Evolutionary conservation across 83 land plant species (phyloP).

Genomic region (Isoetes engelmannii): DNA sequence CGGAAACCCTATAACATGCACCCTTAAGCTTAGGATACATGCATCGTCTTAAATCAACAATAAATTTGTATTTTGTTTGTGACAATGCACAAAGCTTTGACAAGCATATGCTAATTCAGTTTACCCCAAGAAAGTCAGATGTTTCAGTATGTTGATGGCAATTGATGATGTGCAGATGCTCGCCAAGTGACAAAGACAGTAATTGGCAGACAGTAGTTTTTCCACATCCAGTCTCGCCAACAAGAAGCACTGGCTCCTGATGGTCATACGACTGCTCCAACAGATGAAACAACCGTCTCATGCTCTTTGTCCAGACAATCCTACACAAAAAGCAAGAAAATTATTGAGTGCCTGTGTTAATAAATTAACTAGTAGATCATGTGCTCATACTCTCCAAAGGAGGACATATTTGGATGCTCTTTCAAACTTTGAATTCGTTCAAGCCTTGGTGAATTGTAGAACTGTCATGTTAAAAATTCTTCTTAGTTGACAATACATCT

Average conservation of each 20-base stretch:
- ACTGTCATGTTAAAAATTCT: no score
- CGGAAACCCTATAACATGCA: conserved; percentile 50
- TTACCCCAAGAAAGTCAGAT: conserved; percentile 89
- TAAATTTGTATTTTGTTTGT: no score
- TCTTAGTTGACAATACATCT: no score
- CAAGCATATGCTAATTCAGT: not conserved
- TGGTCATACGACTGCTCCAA: conserved; percentile 68
- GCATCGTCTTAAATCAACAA: no score
- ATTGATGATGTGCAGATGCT: conserved; percentile 66
- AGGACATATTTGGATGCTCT: no score
- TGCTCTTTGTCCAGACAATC: conserved; percentile 73
- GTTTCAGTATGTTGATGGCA: conserved; percentile 97
- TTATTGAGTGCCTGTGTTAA: no score
- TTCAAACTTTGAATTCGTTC: no score
- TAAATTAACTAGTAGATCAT: no score
- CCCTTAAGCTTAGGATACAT: no score
- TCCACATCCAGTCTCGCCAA: conserved; percentile 98
- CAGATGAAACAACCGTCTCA: conserved; percentile 70
- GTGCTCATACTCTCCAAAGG: no score
- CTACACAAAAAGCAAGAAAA: conserved; percentile 19
- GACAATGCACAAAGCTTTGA: no score
- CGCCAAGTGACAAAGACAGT: conserved; percentile 42
- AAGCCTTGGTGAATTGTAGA: no score
- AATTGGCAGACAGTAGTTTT: conserved; percentile 92
- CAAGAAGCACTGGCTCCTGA: conserved; percentile 86